Percentiles rank a stretch among this genome's conserved stretches.
Evolutionary conservation across 176 grass and related monocot genomes (phyloP).

Genomic region (Otatea glauca): DNA sequence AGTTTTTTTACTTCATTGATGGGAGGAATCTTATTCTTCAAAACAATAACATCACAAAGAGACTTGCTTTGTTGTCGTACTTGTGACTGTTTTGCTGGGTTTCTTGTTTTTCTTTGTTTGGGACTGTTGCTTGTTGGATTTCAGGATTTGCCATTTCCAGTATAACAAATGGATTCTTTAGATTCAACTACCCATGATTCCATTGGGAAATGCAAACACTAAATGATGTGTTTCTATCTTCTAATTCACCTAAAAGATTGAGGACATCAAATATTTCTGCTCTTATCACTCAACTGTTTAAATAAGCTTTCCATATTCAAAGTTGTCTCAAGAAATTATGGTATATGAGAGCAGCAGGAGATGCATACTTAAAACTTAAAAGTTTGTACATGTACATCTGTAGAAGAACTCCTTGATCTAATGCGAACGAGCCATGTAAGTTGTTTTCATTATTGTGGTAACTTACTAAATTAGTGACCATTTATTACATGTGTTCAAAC

Average conservation of each 20-base stretch:
- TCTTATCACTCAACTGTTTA: not conserved
- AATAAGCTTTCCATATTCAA: not conserved
- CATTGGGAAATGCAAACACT: not conserved
- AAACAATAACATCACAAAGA: not conserved
- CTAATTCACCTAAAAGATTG: not conserved
- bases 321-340: not conserved
- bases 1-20: not conserved
- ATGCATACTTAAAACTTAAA: not conserved
- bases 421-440: not conserved
- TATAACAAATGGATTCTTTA: not conserved
- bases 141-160: not conserved
- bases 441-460: not conserved
- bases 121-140: not conserved
- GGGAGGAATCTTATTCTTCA: not conserved
- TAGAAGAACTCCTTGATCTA: not conserved
- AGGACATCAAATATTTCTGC: not conserved
- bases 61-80: not conserved
- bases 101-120: not conserved
- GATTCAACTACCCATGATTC: not conserved
- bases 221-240: not conserved
- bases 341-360: not conserved
- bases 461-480: not conserved
- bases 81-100: not conserved
- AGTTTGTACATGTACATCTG: not conserved
- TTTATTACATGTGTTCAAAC: not conserved